Percentiles rank a stretch among this genome's conserved stretches.
Conservation (phyloP, 225 moss, liverwort and hornwort genomes). For the Bryoerythrophyllum caledonicum region DNA sequence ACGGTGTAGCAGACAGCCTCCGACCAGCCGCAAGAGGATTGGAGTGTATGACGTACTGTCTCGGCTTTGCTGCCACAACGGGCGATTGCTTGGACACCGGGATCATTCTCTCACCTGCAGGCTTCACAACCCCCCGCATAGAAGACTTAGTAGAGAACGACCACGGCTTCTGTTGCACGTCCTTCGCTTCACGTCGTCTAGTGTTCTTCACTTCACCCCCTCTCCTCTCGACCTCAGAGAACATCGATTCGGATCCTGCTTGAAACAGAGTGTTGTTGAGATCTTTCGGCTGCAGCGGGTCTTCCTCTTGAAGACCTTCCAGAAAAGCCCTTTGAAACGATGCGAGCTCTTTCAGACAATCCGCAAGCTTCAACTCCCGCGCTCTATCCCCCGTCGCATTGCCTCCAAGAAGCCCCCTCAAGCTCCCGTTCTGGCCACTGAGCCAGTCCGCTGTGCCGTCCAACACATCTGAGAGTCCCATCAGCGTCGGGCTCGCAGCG, state of each 20-base stretch:
- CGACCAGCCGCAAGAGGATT: conserved; percentile 47
- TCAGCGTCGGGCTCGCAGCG: conserved; percentile 27
- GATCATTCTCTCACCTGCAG: conserved; percentile 24
- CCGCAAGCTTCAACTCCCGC: conserved; percentile 45
- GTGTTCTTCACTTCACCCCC: conserved; percentile 16
- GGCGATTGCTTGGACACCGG: conserved; percentile 34
- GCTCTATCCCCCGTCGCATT: conserved; percentile 11
- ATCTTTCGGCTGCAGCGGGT: conserved; percentile 38
- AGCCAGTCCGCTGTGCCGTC: conserved; percentile 43
- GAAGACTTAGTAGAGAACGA: conserved; percentile 49
- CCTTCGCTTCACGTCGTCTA: conserved; percentile 29
- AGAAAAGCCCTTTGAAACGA: conserved; percentile 37
- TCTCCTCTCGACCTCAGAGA: conserved; percentile 22
- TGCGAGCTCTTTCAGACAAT: conserved; percentile 56
- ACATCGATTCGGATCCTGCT: conserved; percentile 20
- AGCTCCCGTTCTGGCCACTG: conserved; percentile 17
- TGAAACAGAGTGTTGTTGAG: conserved; percentile 22
- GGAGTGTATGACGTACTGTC: conserved; percentile 37
- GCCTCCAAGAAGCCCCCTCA: conserved; percentile 3
- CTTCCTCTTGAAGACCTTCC: conserved; percentile 38
- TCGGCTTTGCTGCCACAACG: conserved; percentile 21
- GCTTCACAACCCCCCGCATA: conserved; percentile 24
- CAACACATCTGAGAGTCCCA: conserved; percentile 48
- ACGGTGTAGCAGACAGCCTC: conserved; percentile 39
- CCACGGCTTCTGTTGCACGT: conserved; percentile 48